Evolutionary conservation across 108 stramenopile species (phyloP).

Genomic region (Tribonema minus): DNA sequence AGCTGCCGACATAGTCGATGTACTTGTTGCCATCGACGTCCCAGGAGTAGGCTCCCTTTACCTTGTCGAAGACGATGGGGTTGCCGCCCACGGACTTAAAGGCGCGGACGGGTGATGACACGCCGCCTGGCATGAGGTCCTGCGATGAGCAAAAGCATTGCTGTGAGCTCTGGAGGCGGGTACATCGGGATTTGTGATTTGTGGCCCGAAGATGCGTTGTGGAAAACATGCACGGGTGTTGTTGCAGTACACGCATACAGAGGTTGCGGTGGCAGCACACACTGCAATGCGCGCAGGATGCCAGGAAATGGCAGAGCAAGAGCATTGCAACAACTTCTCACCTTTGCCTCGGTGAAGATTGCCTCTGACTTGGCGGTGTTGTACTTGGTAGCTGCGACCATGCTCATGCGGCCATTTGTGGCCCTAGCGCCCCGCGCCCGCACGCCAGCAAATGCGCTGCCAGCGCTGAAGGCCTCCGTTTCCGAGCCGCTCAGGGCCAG

Average conservation of each 20-base stretch:
- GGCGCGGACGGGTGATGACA: conserved; percentile 92
- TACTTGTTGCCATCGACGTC: conserved; percentile 85
- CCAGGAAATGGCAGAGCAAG: conserved; percentile 8
- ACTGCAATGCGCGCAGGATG: not conserved
- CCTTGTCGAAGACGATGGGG: conserved; percentile 90
- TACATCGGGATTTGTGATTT: conserved; percentile 43
- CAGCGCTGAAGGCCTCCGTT: too few species aligned
- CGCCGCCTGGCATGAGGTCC: conserved; percentile 93
- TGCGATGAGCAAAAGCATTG: not conserved
- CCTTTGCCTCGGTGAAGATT: conserved; percentile 51
- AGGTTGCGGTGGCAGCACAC: not conserved
- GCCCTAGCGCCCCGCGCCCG: too few species aligned
- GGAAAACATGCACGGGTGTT: conserved; percentile 4
- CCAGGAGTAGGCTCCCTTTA: conserved; percentile 97
- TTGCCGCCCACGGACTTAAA: conserved; percentile 97
- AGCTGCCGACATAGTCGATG: conserved; percentile 84
- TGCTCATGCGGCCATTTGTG: too few species aligned
- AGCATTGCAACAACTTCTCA: not conserved
- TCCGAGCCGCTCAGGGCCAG: too few species aligned
- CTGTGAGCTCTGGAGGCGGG: conserved; percentile 60
- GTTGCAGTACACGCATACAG: not conserved
- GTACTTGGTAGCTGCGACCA: too few species aligned
- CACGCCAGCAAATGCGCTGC: too few species aligned
- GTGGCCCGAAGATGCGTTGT: conserved; percentile 24
- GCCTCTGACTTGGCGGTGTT: conserved; percentile 47